Evolutionary conservation across 768 basidiomycete species (phyloP), one percentile per base, ranked within the genome.

Genomic region (Russula earlei): DNA sequence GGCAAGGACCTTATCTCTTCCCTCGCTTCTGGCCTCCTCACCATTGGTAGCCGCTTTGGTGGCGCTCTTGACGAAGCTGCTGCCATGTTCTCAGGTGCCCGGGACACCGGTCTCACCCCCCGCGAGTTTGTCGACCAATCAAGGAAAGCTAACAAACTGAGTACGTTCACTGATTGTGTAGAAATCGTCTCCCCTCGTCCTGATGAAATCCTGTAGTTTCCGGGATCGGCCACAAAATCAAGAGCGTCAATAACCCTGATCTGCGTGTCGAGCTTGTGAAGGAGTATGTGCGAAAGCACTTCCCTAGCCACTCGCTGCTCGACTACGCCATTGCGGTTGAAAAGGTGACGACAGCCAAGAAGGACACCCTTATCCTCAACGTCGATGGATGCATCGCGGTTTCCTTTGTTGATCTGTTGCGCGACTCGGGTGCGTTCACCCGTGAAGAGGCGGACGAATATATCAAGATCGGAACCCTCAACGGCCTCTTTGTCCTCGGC

Each of bases 191-290:
- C 17, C 29, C 40, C 9, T 0, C 24, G 19, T 25, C 33, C 58
- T 61, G 53, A 53, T 36, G 52, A 55, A 29, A 36, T 40, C 27
- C 52, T 51, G 34, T 61, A 88, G 87, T 97, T 77, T 87, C 85
- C 63, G 95, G 95, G 77, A 99, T 99, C 63, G 95, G 95, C 44
- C 95, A 99, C 84, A 98, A 98, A 82, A 96, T 99, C 79, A 99
- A 99, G 84, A 91, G 87, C 62, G 89, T 92, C 62, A 93, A 91
- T 74, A 94, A 94, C 81, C 91, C 91, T 46, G 91, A 93, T 77
- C 77, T 91, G 44, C 88, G 89, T 68, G 89, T 92, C 59, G 87
- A 91, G 73, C 84, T 92, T 58, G 90, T 91, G 52, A 96, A 97
- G 80, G 91, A 94, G 75, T 99, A 88, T 65, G 95, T 95, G 58